Evolutionary conservation across 1,284 basidiomycete genomes (phyloP), one percentile per base, ranked within the genome.

Genomic region (Pseudozyma hubeiensis): DNA sequence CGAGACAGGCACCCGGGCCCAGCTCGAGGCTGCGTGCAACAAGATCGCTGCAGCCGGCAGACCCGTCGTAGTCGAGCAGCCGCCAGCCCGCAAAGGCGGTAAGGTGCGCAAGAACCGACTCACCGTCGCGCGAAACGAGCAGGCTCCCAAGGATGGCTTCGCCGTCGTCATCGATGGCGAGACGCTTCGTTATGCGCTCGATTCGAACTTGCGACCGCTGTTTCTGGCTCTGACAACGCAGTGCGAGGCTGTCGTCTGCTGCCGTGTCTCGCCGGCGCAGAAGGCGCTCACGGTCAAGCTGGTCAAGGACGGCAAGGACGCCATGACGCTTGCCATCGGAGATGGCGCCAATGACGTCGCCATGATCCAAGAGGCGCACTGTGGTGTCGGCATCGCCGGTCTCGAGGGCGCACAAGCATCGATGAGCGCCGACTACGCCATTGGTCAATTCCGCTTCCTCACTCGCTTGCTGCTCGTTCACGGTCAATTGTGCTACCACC

Each of bases 281-380:
- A 98, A 98, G 86, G 95, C 95, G 13, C 87, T 94, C 82, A 96
- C 93, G 7, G 96, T 99, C 77, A 93, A 93, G 81, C 86, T 98
- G 77, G 92, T 98, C 84, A 97, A 97, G 82, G 94, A 97, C 73
- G 95, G 95, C 7, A 90, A 92, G 63, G 91, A 93, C 64, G 95
- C 95, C 0, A 97, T 98, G 94, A 97, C 94, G 4, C 86, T 98
- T 30, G 93, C 94, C 0, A 98, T 99, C 65, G 96, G 96, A 11
- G 96, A 99, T 79, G 96, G 96, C 53, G 93, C 93, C 14, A 96
- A 95, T 80, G 94, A 96, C 80, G 93, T 96, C 10, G 93, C 93
- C 5, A 96, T 96, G 93, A 99, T 99, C 74, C 96, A 99, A 85
- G 95, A 97, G 37, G 96, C 96, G 29, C 96, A 98, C 84, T 91